Evolutionary conservation across 2,329 filamentous ascomycete genomes (phyloP), one percentile per base, ranked within the genome.

Genomic region (Ilyonectria sp.): DNA sequence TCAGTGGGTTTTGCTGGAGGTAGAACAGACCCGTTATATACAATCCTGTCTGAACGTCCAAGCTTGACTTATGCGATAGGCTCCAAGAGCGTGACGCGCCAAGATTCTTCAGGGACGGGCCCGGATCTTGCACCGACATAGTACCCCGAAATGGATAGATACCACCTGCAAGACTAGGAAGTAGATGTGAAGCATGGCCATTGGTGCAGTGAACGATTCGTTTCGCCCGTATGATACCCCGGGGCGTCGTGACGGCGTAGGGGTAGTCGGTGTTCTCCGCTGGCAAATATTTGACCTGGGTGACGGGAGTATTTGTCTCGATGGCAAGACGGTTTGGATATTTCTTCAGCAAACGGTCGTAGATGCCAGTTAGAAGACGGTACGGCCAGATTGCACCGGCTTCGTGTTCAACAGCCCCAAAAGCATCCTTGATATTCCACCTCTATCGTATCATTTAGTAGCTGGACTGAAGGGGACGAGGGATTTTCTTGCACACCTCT

Each of bases 171-270:
- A 89, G 76, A 0, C 78, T 80, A 0, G 87, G 86, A 2, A 90
- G 75, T 2, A 90, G 80, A 56, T 88, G 83, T 0, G 83, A 77
- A 0, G 85, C 80, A 69, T 86, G 85, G 2, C 79, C 86, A 67
- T 91, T 90, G 0, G 87, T 90, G 40, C 86, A 86, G 68, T 90
- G 86, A 2, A 90, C 80, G 6, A 91, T 78, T 56, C 87, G 82
- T 2, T 78, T 79, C 15, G 86, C 81, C 1, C 71, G 74, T 13
- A 89, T 81, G 0, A 47, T 69, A 0, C 87, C 87, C 4, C 86
- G 78, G 0, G 73, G 66, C 0, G 88, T 90, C 2, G 74, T 67
- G 1, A 89, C 62, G 2, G 75, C 68, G 69, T 85, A 87, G 1
- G 77, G 82, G 1, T 69, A 13, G 7, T 56, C 15, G 7, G 50